Percentiles rank a stretch among this genome's conserved stretches.
Conservation (phyloP, 2,329 filamentous ascomycete species). For the Cladophialophora yegresii region DNA sequence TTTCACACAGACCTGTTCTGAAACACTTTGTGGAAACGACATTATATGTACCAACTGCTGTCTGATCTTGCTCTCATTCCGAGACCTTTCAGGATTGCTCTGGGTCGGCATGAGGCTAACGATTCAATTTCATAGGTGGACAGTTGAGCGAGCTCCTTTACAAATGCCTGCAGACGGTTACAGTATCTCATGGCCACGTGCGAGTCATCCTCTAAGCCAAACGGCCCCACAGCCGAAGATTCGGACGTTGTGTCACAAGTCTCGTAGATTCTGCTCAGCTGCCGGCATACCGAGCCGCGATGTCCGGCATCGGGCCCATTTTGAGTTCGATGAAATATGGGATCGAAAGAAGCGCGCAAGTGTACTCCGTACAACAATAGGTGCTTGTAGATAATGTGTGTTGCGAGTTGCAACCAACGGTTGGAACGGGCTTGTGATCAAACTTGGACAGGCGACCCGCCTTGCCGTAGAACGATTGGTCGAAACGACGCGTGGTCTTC, state of each 20-base stretch:
- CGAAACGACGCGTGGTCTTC: background rate
- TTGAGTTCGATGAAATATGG: background rate
- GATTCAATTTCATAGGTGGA: background rate
- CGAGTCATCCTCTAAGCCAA: background rate
- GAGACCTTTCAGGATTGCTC: background rate
- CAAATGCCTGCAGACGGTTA: background rate
- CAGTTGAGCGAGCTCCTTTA: background rate
- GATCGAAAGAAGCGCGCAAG: background rate
- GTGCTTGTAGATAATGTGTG: background rate
- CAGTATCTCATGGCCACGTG: background rate
- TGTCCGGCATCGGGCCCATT: background rate
- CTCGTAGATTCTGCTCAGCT: background rate
- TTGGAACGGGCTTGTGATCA: background rate
- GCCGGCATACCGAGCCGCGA: background rate
- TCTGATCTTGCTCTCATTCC: slow-evolving; percentile 41
- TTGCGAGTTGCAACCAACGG: background rate
- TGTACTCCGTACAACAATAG: background rate
- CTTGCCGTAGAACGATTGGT: background rate
- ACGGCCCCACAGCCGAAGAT: background rate
- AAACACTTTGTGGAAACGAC: slow-evolving; percentile 53
- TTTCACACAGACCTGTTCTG: slow-evolving; percentile 66
- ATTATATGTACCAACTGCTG: slow-evolving; percentile 51
- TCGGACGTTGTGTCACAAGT: background rate
- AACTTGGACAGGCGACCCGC: background rate
- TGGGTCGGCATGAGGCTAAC: background rate